These are phyloP conservation scores for Onygenales sp. DNA, from an alignment of 2,329 filamentous ascomycete genomes.

Conservation along the genomic window DNA sequence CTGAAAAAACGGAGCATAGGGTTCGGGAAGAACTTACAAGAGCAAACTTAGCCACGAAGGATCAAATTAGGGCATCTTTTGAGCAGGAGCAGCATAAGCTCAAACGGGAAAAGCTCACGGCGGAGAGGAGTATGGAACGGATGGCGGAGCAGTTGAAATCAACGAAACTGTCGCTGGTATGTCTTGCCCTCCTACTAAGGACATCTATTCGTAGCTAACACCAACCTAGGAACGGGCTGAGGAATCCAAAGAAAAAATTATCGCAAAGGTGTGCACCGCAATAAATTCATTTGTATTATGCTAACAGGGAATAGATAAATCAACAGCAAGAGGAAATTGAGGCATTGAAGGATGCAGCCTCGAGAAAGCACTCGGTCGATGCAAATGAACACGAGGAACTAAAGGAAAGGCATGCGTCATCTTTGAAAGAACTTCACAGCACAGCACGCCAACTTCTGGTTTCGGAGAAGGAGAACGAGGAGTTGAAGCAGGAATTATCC, in stretches of 20 bases:
- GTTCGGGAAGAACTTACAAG: slow-evolving; percentile 22
- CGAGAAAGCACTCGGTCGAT: slow-evolving; percentile 12
- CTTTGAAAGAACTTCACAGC: background rate
- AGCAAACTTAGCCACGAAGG: slow-evolving; percentile 20
- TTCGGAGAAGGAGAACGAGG: slow-evolving; percentile 10
- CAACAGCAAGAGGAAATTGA: slow-evolving; percentile 12
- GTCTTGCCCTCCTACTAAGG: background rate
- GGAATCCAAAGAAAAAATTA: background rate
- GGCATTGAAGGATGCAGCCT: slow-evolving; percentile 12
- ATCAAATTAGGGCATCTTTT: slow-evolving; percentile 19
- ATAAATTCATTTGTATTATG: background rate
- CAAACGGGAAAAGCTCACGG: slow-evolving; percentile 16
- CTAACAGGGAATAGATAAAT: slow-evolving; percentile 2
- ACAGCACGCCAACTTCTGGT: slow-evolving; percentile 5
- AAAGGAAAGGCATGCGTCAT: slow-evolving; percentile 10
- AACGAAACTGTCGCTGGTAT: slow-evolving; percentile 19
- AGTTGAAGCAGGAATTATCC: slow-evolving; percentile 9
- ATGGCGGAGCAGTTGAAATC: slow-evolving; percentile 15
- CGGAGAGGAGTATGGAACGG: slow-evolving; percentile 13
- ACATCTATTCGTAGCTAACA: slow-evolving; percentile 1
- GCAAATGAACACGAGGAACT: slow-evolving; percentile 14
- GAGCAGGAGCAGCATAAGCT: slow-evolving; percentile 21
- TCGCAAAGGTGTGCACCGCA: slow-evolving; percentile 5
- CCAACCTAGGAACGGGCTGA: background rate
- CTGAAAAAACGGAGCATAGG: slow-evolving; percentile 15